Conservation (phyloP, 495 filamentous ascomycete species). For the Echria macrotheca region DNA sequence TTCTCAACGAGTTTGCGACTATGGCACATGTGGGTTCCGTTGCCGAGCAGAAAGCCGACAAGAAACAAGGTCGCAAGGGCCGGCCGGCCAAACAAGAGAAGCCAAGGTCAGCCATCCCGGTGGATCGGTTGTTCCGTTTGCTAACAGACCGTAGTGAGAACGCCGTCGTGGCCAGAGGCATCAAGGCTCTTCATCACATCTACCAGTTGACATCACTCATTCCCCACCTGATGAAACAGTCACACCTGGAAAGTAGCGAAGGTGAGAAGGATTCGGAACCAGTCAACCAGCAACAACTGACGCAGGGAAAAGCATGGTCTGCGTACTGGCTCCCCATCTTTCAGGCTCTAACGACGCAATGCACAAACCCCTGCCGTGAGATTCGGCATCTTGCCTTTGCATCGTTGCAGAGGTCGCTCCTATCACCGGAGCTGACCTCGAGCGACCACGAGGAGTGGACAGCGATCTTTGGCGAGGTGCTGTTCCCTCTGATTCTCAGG, state of each 20-base stretch:
- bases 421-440: constrained; percentile 72
- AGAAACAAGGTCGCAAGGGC: constrained; percentile 40
- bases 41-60: constrained; percentile 76
- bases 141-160: constrained; percentile 51
- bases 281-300: constrained; percentile 17
- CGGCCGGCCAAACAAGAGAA: constrained; percentile 50
- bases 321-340: constrained; percentile 98
- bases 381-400: constrained; percentile 83
- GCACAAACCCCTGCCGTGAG: constrained; percentile 90
- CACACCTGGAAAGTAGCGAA: constrained; percentile 83
- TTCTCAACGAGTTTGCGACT: constrained; percentile 86
- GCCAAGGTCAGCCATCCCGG: constrained; percentile 53
- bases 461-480: constrained; percentile 86
- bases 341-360: constrained; percentile 78
- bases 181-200: constrained; percentile 74
- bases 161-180: constrained; percentile 67
- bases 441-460: constrained; percentile 85
- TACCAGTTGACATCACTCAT: constrained; percentile 74
- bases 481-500: constrained; percentile 87
- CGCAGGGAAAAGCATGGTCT: constrained; percentile 67
- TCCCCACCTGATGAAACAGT: constrained; percentile 81
- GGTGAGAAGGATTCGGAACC: constrained; percentile 41
- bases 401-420: constrained; percentile 78
- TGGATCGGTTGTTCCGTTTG: too few relatives aligned
- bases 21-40: constrained; percentile 75